Evolutionary conservation across 768 basidiomycete genomes (phyloP), one percentile per base, ranked within the genome.

Genomic region (Tephrocybe sp.): DNA sequence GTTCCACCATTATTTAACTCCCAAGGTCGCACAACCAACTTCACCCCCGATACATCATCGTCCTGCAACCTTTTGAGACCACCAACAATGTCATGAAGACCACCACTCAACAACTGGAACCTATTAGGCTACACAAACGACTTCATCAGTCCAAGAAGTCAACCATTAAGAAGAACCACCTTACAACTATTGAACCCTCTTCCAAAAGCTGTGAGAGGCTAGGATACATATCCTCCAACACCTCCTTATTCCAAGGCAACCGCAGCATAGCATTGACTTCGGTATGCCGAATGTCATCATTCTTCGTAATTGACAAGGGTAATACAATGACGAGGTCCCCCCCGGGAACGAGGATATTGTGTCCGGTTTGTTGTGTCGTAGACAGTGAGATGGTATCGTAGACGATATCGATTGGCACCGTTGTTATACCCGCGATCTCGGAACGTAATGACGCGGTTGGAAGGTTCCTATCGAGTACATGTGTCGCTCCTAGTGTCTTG

Each of bases 41-140:
- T 78, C 23, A 68, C 57, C 3, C 72, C 74, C 40, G 74, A 75
- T 15, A 78, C 69, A 51, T 69, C 58, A 22, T 69, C 67, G 3
- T 64, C 61, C 50, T 69, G 61, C 57, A 80, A 57, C 29, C 70
- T 64, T 57, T 68, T 62, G 42, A 82, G 57, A 10, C 72, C 79
- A 12, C 61, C 60, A 27, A 61, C 56, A 45, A 79, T 70, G 10
- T 69, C 76, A 25, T 59, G 63, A 18, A 80, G 60, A 9, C 79
- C 78, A 13, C 65, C 64, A 0, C 68, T 61, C 11, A 80, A 46
- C 13, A 71, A 56, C 47, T 78, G 73, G 9, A 72, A 64, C 18
- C 61, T 62, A 58, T 74, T 76, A 1, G 76, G 73, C 78, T 79
- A 42, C 4, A 23, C 13, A 18, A 24, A 29, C 24, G 12, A 16